These are phyloP conservation scores for Phytopythium litorale DNA, from an alignment of 352 stramenopile species.

Conservation along the genomic window DNA sequence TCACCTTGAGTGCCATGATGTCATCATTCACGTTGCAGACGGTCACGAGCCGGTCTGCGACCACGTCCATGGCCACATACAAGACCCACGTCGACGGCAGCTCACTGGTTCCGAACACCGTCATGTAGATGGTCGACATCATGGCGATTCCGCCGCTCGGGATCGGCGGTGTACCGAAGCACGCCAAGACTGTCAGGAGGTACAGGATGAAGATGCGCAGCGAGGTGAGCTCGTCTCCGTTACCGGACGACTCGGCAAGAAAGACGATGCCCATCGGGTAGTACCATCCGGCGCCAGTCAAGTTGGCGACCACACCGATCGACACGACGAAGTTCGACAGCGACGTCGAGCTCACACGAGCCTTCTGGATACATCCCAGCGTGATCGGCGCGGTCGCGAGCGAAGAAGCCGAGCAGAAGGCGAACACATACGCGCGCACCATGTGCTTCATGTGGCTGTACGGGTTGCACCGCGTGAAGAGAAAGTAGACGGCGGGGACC, in stretches of 20 bases:
- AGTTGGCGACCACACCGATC: conserved; percentile 61
- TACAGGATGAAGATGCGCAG: conserved; percentile 44
- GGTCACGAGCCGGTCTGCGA: conserved; percentile 56
- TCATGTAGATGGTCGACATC: conserved; percentile 65
- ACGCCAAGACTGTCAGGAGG: conserved; percentile 48
- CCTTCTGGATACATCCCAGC: conserved; percentile 56
- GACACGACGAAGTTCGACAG: conserved; percentile 72
- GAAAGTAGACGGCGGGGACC: conserved; percentile 58
- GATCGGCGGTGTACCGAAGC: conserved; percentile 45
- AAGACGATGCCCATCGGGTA: conserved; percentile 58
- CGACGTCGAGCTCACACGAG: conserved; percentile 57
- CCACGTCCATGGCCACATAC: conserved; percentile 58
- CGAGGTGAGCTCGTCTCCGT: conserved; percentile 43
- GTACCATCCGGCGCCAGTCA: conserved; percentile 58
- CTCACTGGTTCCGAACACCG: conserved; percentile 40
- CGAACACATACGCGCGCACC: conserved; percentile 59
- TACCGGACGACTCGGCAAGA: conserved; percentile 54
- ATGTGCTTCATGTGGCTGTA: conserved; percentile 67
- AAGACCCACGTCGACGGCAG: conserved; percentile 52
- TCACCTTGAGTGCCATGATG: conserved; percentile 72
- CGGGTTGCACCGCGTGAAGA: conserved; percentile 60
- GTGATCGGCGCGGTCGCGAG: conserved; percentile 63
- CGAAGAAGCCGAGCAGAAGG: conserved; percentile 62
- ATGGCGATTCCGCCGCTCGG: conserved; percentile 42
- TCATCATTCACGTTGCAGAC: conserved; percentile 80